These are phyloP conservation scores for Aspergillus baeticus DNA, from an alignment of 495 filamentous ascomycete species.

Conservation along the genomic window DNA sequence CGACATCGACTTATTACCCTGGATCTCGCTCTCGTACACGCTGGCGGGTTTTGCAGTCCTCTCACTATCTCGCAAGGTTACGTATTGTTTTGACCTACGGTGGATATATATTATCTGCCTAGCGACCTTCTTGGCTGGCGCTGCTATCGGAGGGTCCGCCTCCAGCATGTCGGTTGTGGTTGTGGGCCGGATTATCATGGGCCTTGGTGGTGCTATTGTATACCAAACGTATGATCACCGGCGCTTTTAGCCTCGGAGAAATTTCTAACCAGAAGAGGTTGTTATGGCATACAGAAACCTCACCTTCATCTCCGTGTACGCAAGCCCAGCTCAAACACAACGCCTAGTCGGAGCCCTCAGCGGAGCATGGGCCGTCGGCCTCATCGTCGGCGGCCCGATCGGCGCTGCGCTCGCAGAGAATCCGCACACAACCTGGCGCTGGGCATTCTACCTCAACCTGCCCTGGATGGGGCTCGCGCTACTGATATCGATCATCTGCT, in stretches of 20 bases:
- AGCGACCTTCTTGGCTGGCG: conserved; percentile 30
- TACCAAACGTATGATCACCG: no score
- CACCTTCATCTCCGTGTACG: conserved; percentile 43
- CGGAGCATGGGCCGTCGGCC: conserved; percentile 42
- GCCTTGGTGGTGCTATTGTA: conserved; percentile 47
- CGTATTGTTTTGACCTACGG: conserved; percentile 29
- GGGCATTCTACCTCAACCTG: conserved; percentile 69
- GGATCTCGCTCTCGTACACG: conserved; percentile 13
- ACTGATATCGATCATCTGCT: conserved; percentile 48
- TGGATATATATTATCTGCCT: conserved; percentile 25
- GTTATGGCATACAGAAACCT: no score
- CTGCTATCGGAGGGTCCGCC: conserved; percentile 31
- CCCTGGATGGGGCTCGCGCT: conserved; percentile 45
- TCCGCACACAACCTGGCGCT: conserved; percentile 47
- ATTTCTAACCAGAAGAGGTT: no score
- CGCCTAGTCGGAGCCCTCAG: conserved; percentile 40
- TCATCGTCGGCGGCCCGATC: conserved; percentile 49
- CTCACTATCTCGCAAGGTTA: conserved; percentile 10
- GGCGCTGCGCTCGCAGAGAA: conserved; percentile 56
- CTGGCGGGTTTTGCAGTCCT: conserved; percentile 10
- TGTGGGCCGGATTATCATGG: conserved; percentile 32
- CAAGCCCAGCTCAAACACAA: conserved; percentile 40
- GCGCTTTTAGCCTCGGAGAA: no score
- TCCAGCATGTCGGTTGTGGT: conserved; percentile 29
- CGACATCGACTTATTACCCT: conserved; percentile 15